Base-by-base conservation (phyloP, 2,329 filamentous ascomycete genomes). In the Alternaria longipes region DNA sequence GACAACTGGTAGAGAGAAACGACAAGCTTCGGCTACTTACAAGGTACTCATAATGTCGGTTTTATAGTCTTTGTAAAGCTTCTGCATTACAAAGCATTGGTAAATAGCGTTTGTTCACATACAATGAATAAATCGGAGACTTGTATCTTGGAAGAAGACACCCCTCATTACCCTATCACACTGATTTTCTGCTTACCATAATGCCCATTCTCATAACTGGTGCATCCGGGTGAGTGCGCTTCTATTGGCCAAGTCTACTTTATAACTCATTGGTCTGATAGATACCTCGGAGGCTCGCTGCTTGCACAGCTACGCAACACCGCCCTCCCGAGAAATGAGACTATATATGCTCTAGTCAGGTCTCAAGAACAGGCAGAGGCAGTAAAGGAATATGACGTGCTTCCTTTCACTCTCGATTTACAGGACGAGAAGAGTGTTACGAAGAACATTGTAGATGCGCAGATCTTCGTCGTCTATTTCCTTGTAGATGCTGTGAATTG, bases 201-300 rank as follows among this genome's bases (percentile, higher is more conserved):
- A 40, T 40, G 38, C 8, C 38, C 8, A 12, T 40, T n/a, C 38
- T 40, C n/a, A 40, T 40, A 9, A 40, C 38, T 5, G 38, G 38
- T 20, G 38, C 38, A n/a, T 40, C 38, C 20, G 38, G 38, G 38
- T 40, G 38, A 40, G 38, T 40, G 38, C 36, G n/a, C n/a, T 40
- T 40, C 38, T n/a, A 40, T 40, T 4, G 8, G 11, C n/a, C 3
- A 11, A 40, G n/a, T 20, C 18, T 40, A 20, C 7, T 40, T 5
- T 11, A n/a, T 20, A 40, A 40, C n/a, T 40, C 38, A 38, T 38
- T 20, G n/a, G 20, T 20, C 8, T 40, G 38, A 40, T 20, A 40
- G 85, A 24, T 86, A 86, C 57, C 81, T 86, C 0, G 84, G 84
- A 22, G 85, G 84, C 3, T 81, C 79, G 0, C 72, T 86, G 3